Base-by-base conservation (phyloP, 2,329 filamentous ascomycete genomes). In the Aurifilum marmelostoma region DNA sequence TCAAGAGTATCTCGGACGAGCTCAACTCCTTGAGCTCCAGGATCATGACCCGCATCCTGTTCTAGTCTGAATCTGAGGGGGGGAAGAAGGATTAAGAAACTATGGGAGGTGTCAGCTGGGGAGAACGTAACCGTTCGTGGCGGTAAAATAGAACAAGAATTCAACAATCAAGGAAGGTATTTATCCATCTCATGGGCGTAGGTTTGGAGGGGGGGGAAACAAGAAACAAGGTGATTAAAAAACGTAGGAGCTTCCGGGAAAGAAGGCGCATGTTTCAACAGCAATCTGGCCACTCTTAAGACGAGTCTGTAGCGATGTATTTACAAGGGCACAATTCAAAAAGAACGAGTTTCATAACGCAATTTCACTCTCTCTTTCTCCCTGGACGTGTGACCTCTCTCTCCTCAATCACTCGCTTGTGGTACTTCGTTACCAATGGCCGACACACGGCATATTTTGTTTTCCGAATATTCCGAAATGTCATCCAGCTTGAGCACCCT, bases 1-100 rank as follows among this genome's bases (percentile, higher is more conserved):
- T 98, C 79, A 94, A 93, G 81, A 90, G 93, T 71, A 89, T 99
- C 67, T 93, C 91, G 74, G 91, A 95, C 74, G 90, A 87, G 75
- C 85, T 99, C 52, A 94, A 98, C 79, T 87, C 86, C 69, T 85
- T 97, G 72, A 89, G 86, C 80, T 94, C 92, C 93, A 87, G 84
- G 91, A 68, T 68, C 34, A 64, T 72, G 71, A 72, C 71, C 16
- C 71, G 71, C 21, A 65, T 72, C n/a, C 63, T 72, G n/a, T 71
- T 71, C 60, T 72, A 67, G 39, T 11, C 14, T 43, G 47, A 7
- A 41, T 5, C 14, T 29, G 47, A 29, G 11, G 12, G 63, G 27
- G 43, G 29, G n/a, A n/a, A 12, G 29, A 34, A 27, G 4, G 21
- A 41, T 37, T n/a, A n/a, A n/a, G 7, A n/a, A 4, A 24, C 39